Evolutionary conservation across 441 rosid species (phyloP).

Genomic region (Melastoma candidum): DNA sequence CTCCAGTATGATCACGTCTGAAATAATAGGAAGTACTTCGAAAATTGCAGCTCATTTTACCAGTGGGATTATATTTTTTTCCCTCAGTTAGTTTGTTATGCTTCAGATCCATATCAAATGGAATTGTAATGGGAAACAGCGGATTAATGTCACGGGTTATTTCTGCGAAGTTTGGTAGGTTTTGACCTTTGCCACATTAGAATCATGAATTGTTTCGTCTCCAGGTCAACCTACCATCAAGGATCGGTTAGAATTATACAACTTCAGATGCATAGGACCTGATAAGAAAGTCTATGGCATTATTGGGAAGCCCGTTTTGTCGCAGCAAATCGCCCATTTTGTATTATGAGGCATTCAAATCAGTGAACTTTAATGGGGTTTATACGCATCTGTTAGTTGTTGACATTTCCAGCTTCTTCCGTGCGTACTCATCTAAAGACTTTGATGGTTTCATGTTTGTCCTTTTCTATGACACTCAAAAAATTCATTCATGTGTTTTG

Average conservation of each 20-base stretch:
- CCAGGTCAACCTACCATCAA: constrained; percentile 86
- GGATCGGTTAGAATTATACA: constrained; percentile 70
- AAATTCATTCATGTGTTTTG: not conserved
- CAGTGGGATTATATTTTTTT: too few species aligned
- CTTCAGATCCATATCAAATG: constrained; percentile 72
- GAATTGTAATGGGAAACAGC: constrained; percentile 82
- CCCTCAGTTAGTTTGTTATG: not conserved
- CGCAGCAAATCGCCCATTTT: constrained; percentile 90
- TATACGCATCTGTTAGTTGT: constrained; percentile 71
- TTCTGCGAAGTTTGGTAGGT: constrained; percentile 85
- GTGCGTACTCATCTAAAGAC: constrained; percentile 43
- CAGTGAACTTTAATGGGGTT: constrained; percentile 65
- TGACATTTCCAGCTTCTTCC: constrained; percentile 42
- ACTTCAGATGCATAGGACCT: constrained; percentile 64
- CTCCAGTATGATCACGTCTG: not conserved
- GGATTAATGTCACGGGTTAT: constrained; percentile 85
- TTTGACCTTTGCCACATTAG: constrained; percentile 76
- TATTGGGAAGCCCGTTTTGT: constrained; percentile 81
- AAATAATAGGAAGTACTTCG: too few species aligned
- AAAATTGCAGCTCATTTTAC: too few species aligned
- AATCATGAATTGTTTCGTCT: constrained; percentile 65
- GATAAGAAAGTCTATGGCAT: constrained; percentile 85
- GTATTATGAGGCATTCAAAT: constrained; percentile 82
- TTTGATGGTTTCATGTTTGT: constrained; percentile 66
- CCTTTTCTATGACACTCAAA: not conserved